Evolutionary conservation across 176 grass and related monocot genomes (phyloP).

Genomic region (Ampelocalamus luodianensis): DNA sequence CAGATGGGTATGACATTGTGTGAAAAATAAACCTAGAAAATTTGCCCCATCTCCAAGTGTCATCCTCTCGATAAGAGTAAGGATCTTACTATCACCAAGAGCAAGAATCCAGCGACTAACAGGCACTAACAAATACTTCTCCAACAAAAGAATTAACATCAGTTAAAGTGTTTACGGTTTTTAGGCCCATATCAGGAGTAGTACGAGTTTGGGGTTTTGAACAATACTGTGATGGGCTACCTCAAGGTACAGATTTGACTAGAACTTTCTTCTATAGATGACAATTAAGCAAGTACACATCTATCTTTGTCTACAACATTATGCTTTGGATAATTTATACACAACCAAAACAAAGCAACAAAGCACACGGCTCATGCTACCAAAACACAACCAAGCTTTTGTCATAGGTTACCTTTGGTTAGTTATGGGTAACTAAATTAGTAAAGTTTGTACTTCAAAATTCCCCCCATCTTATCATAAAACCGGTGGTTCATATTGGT

Average conservation of each 20-base stretch:
- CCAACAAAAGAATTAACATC: too few species aligned
- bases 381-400: slow-evolving; percentile 21
- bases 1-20: too few species aligned
- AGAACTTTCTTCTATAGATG: slow-evolving; percentile 31
- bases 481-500: slow-evolving; percentile 39
- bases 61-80: too few species aligned
- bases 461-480: slow-evolving; percentile 34
- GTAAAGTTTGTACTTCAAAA: slow-evolving; percentile 60
- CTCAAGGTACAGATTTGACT: not conserved
- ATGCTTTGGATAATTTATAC: slow-evolving; percentile 47
- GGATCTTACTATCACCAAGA: too few species aligned
- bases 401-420: slow-evolving; percentile 50
- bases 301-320: slow-evolving; percentile 45
- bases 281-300: slow-evolving; percentile 30
- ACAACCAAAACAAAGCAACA: slow-evolving; percentile 34
- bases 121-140: too few species aligned
- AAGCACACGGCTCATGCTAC: not conserved
- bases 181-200: too few species aligned
- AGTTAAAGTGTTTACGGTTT: too few species aligned
- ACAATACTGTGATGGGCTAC: not conserved
- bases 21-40: too few species aligned
- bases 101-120: too few species aligned
- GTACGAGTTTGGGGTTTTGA: too few species aligned
- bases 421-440: slow-evolving; percentile 52
- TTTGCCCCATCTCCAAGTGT: too few species aligned